Evolutionary conservation across 129 eudicot species (phyloP).

Genomic region (Logfia minima): DNA sequence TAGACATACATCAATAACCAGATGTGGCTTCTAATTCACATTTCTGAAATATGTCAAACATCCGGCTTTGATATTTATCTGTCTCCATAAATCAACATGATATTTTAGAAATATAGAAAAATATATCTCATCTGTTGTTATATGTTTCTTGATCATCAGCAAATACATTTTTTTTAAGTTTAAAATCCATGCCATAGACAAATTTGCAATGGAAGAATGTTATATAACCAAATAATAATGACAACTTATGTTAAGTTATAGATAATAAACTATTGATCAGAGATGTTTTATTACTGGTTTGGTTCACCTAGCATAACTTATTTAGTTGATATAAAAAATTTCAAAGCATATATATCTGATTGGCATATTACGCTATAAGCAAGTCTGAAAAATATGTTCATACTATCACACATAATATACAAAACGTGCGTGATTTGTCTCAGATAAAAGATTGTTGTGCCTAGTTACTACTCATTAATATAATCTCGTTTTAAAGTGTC

Average conservation of each 20-base stretch:
- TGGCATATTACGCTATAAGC: no score
- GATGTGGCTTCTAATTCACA: background rate
- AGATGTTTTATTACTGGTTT: no score
- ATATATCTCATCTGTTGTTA: background rate
- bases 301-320: background rate
- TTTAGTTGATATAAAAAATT: no score
- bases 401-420: no score
- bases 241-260: background rate
- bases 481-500: no score
- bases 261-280: no score
- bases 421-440: background rate
- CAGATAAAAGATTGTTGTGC: no score
- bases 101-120: background rate
- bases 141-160: background rate
- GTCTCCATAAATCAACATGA: background rate
- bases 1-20: conserved; percentile 11
- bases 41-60: background rate
- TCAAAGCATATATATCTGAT: no score
- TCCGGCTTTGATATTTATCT: background rate
- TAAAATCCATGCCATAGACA: background rate
- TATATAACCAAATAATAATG: background rate
- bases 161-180: background rate
- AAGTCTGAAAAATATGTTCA: no score
- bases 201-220: background rate
- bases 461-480: background rate